These are phyloP conservation scores for Penicillium angulare DNA, from an alignment of 495 filamentous ascomycete genomes.

Conservation along the genomic window DNA sequence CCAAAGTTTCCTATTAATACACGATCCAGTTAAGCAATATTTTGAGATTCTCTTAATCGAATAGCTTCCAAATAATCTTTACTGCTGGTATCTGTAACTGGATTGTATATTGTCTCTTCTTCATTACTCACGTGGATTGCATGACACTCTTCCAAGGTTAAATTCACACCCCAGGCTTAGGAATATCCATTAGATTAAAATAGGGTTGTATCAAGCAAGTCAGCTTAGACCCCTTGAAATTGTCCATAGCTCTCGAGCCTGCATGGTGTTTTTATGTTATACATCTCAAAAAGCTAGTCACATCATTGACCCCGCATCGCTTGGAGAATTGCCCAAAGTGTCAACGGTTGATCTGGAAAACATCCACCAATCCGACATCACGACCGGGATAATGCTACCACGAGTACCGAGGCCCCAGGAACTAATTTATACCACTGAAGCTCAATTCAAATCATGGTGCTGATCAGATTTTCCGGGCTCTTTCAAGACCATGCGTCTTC, in stretches of 20 bases:
- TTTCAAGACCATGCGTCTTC: slow-evolving; percentile 15
- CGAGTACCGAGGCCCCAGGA: slow-evolving; percentile 9
- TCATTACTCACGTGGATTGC: too few relatives aligned
- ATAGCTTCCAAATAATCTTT: too few relatives aligned
- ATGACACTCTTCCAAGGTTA: too few relatives aligned
- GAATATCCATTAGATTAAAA: too few relatives aligned
- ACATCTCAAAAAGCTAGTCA: too few relatives aligned
- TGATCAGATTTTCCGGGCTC: not conserved
- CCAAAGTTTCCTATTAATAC: slow-evolving; percentile 5
- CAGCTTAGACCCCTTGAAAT: too few relatives aligned
- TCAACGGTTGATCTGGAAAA: slow-evolving; percentile 14
- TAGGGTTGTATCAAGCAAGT: too few relatives aligned
- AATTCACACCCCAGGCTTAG: too few relatives aligned
- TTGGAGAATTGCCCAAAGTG: slow-evolving; percentile 24
- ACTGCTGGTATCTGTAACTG: too few relatives aligned
- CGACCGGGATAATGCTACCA: slow-evolving; percentile 21
- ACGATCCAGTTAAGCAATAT: not conserved
- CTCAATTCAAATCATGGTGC: not conserved
- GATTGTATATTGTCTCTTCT: too few relatives aligned
- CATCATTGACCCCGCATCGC: slow-evolving; percentile 23
- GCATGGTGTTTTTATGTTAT: too few relatives aligned
- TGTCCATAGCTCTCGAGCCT: too few relatives aligned
- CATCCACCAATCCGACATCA: slow-evolving; percentile 29
- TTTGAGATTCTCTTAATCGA: not conserved
- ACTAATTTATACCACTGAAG: not conserved